Evolutionary conservation across 2,329 filamentous ascomycete genomes (phyloP).

Genomic region (Phaeomoniella chlamydospora): DNA sequence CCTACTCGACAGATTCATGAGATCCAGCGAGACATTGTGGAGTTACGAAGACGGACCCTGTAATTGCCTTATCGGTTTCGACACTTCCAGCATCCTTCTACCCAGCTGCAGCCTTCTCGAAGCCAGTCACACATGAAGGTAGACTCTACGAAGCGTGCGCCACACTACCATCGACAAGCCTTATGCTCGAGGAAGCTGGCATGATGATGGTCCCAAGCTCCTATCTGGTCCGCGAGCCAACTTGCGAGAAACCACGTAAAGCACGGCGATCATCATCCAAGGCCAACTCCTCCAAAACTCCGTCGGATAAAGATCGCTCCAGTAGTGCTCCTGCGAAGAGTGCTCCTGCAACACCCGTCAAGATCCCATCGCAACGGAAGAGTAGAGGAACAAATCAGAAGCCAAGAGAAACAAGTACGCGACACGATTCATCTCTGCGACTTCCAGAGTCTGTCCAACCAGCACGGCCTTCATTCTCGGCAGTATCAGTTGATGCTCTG

Average conservation of each 20-base stretch:
- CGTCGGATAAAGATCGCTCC: background rate
- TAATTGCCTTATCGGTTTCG: too few relatives aligned
- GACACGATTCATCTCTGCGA: background rate
- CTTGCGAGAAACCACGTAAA: background rate
- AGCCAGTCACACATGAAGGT: too few relatives aligned
- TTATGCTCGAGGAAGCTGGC: background rate
- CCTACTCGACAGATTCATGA: too few relatives aligned
- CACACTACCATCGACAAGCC: too few relatives aligned
- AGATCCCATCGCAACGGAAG: background rate
- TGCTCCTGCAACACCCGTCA: background rate
- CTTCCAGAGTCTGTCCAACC: background rate
- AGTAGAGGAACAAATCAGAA: background rate
- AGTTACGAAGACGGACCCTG: too few relatives aligned
- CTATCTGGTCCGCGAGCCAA: background rate
- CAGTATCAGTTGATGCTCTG: slow-evolving; percentile 39
- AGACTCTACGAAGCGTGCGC: too few relatives aligned
- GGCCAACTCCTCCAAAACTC: background rate
- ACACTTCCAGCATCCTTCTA: too few relatives aligned
- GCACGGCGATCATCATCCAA: background rate
- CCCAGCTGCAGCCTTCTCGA: too few relatives aligned
- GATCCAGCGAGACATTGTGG: too few relatives aligned
- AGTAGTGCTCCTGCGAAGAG: background rate
- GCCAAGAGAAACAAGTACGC: background rate
- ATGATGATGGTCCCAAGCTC: background rate
- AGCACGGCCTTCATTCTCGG: slow-evolving; percentile 6